Conservation (phyloP, 2,329 filamentous ascomycete genomes). For the Podosphaera xanthii region DNA sequence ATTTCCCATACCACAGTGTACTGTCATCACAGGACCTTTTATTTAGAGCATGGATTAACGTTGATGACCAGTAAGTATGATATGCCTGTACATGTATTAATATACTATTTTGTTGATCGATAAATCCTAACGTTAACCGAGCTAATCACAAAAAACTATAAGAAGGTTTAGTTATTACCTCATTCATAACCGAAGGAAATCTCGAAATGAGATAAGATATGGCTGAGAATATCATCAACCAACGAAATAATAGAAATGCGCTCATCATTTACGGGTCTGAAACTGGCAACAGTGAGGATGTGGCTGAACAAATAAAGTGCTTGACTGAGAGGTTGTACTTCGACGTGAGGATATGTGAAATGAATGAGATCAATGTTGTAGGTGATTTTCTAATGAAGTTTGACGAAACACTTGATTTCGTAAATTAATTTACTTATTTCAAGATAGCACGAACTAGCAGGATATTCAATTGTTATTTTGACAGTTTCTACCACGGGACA, state of each 20-base stretch:
- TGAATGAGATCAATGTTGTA: conserved; percentile 58
- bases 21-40: too few relatives aligned
- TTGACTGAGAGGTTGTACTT: conserved; percentile 61
- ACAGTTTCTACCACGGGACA: conserved; percentile 84
- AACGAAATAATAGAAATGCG: conserved; percentile 22
- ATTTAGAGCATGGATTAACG: too few relatives aligned
- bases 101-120: too few relatives aligned
- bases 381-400: conserved; percentile 15
- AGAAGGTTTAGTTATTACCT: too few relatives aligned
- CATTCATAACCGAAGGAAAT: too few relatives aligned
- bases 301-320: conserved; percentile 62
- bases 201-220: conserved; percentile 2
- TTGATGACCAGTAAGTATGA: too few relatives aligned
- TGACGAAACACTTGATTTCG: background rate
- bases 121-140: too few relatives aligned
- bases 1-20: too few relatives aligned
- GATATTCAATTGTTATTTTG: conserved; percentile 44
- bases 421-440: background rate
- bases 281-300: conserved; percentile 81
- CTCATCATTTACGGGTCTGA: conserved; percentile 84
- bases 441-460: conserved; percentile 26
- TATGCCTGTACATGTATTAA: too few relatives aligned
- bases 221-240: conserved; percentile 6
- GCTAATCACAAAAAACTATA: too few relatives aligned
- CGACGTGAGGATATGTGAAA: conserved; percentile 47